Evolutionary conservation across 768 basidiomycete species (phyloP).

Genomic region (Termitomyces bulborhizus): DNA sequence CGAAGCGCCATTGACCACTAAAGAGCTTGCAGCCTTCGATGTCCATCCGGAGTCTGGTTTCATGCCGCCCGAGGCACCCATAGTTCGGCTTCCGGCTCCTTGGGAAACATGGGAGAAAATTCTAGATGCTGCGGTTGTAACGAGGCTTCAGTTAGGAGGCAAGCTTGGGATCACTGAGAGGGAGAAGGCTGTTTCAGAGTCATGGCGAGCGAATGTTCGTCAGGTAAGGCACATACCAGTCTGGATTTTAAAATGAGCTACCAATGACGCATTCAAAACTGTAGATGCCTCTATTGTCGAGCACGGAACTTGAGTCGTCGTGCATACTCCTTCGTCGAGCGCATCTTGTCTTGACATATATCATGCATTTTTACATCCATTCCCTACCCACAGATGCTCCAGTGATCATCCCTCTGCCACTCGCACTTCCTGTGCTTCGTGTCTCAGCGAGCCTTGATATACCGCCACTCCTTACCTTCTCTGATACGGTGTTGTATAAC

Average conservation of each 20-base stretch:
- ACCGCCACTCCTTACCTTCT: slow-evolving; percentile 86
- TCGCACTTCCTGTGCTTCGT: slow-evolving; percentile 72
- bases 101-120: slow-evolving; percentile 16
- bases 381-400: slow-evolving; percentile 42
- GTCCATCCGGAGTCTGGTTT: slow-evolving; percentile 14
- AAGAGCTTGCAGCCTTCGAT: slow-evolving; percentile 8
- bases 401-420: slow-evolving; percentile 58
- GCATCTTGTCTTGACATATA: slow-evolving; percentile 66
- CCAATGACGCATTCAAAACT: not conserved
- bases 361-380: slow-evolving; percentile 77
- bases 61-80: slow-evolving; percentile 12
- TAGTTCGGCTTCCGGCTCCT: slow-evolving; percentile 9
- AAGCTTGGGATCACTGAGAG: slow-evolving; percentile 30
- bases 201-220: slow-evolving; percentile 42
- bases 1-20: not conserved
- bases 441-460: slow-evolving; percentile 67
- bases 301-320: slow-evolving; percentile 37
- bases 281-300: slow-evolving; percentile 52
- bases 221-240: slow-evolving; percentile 24
- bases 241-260: not conserved
- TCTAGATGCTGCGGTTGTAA: slow-evolving; percentile 11
- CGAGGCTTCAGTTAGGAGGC: slow-evolving; percentile 42
- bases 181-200: slow-evolving; percentile 32
- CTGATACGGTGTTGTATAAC: slow-evolving; percentile 90
- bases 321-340: slow-evolving; percentile 60